Evolutionary conservation across 1,284 basidiomycete genomes (phyloP).

Genomic region (Ustilago xerochloae): DNA sequence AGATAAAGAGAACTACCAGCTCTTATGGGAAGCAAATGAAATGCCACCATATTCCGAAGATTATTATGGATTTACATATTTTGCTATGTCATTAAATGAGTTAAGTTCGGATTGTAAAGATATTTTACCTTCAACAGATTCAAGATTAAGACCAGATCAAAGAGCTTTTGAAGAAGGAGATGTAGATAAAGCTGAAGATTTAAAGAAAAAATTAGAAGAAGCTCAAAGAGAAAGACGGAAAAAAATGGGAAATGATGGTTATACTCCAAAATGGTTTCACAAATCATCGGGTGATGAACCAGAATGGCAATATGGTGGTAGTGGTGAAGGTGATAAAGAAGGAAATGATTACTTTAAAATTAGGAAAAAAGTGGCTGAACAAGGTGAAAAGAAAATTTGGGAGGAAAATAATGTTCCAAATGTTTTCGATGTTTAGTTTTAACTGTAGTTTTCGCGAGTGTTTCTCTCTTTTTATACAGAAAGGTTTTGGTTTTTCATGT

Average conservation of each 20-base stretch:
- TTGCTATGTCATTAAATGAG: slow-evolving; percentile 67
- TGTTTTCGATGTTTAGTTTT: slow-evolving; percentile 35
- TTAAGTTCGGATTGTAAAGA: slow-evolving; percentile 73
- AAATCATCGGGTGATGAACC: slow-evolving; percentile 29
- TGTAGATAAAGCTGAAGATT: slow-evolving; percentile 78
- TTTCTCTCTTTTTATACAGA: neutral
- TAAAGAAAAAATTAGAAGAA: slow-evolving; percentile 81
- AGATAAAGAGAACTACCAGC: slow-evolving; percentile 61
- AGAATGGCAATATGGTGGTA: slow-evolving; percentile 60
- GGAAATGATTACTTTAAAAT: slow-evolving; percentile 55
- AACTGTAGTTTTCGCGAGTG: neutral
- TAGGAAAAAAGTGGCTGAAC: slow-evolving; percentile 28
- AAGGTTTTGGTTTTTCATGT: too few relatives aligned
- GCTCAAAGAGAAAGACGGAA: slow-evolving; percentile 69
- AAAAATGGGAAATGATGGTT: slow-evolving; percentile 68
- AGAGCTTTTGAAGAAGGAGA: slow-evolving; percentile 85
- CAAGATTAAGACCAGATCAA: slow-evolving; percentile 85
- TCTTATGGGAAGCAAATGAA: slow-evolving; percentile 64
- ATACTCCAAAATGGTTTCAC: slow-evolving; percentile 64
- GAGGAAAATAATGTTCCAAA: slow-evolving; percentile 17
- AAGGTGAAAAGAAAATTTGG: slow-evolving; percentile 21
- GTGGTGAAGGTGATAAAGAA: slow-evolving; percentile 46
- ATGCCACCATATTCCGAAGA: slow-evolving; percentile 60
- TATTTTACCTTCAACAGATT: slow-evolving; percentile 83
- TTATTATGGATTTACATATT: slow-evolving; percentile 68